Evolutionary conservation across 192 early-diverging fungal genomes (phyloP), one percentile per base, ranked within the genome.

Genomic region (Umbelopsis sp.): DNA sequence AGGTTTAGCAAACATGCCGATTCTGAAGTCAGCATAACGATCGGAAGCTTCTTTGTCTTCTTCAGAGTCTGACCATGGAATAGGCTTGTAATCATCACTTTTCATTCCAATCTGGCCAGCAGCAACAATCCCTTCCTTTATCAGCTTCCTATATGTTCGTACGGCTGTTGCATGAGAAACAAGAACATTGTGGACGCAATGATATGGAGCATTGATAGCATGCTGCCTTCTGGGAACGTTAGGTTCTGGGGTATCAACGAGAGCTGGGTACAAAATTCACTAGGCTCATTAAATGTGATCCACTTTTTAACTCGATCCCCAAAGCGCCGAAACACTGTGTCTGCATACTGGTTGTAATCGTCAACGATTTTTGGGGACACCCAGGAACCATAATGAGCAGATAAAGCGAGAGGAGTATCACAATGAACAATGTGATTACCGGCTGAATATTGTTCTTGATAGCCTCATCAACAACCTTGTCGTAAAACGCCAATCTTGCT

Each of bases 1-100:
- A 55, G 52, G 52, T 27, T 55, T 55, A 30, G 52, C 52, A 55
- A 55, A 55, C 23, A 55, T 55, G 11, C 52, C 52, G 30, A 55
- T 55, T 22, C 23, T 30, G 30, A 55, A 55, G 23, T 55, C 52
- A 30, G 23, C 52, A 22, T 55, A 27, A 11, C 52, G 52, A 27
- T 55, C 30, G 4, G 52, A 55, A 15, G 52, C 52, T 22, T 55
- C 52, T 11, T 30, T 30, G 30, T 55, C 52, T 22, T 55, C 52
- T 12, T 22, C 12, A 3, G 10, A 12, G 22, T 55, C 30, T 22
- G 52, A 30, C 52, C 52, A 55, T 22, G 52, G 52, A 30, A 23
- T 55, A 30, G 52, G 52, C 52, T 55, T 55, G 23, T 55, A 30
- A 27, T 55, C 52, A 22, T 55, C 52, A 9, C 16, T 25, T 30